Percentiles rank a stretch among this genome's conserved stretches.
These are phyloP conservation scores for Zasmidium citrigriseum DNA, from an alignment of 2,329 filamentous ascomycete species.

Conservation along the genomic window DNA sequence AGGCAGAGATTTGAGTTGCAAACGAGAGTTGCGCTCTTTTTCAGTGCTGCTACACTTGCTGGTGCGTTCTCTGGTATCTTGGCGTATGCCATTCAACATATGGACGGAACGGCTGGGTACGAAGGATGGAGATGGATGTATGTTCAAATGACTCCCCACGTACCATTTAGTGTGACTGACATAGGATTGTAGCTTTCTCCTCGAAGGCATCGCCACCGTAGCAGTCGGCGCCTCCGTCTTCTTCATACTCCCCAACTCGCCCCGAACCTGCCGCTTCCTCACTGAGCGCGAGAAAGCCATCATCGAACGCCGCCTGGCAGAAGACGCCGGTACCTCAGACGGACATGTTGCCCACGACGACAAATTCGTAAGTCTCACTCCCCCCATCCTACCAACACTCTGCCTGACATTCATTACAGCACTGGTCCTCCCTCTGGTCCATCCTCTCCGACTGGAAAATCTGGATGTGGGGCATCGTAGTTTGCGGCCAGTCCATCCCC, in stretches of 20 bases:
- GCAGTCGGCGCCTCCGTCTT: constrained; percentile 42
- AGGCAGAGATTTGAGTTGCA: constrained; percentile 42
- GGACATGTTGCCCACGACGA: constrained; percentile 39
- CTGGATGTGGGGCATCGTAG: constrained; percentile 41
- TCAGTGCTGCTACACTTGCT: constrained; percentile 50
- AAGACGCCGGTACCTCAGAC: constrained; percentile 16
- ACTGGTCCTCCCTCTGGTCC: constrained; percentile 29
- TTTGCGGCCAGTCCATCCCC: constrained; percentile 61
- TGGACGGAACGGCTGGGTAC: constrained; percentile 33
- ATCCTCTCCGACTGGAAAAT: constrained; percentile 51
- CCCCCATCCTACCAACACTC: constrained; percentile 10
- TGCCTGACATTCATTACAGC: neutral
- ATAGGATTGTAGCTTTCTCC: constrained; percentile 22
- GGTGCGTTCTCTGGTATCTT: constrained; percentile 56
- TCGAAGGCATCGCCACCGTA: constrained; percentile 34
- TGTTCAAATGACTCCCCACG: too few species aligned
- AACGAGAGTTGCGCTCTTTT: constrained; percentile 49
- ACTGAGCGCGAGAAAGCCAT: constrained; percentile 43
- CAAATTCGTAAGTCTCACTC: constrained; percentile 28
- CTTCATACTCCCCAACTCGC: constrained; percentile 62
- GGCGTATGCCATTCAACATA: constrained; percentile 43
- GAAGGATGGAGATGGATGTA: constrained; percentile 33
- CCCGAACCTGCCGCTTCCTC: constrained; percentile 58
- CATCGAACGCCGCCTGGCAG: constrained; percentile 42
- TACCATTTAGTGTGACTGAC: too few species aligned